Percentiles rank a stretch among this genome's conserved stretches.
Conservation (phyloP, 2,329 filamentous ascomycete genomes). For the Alternaria panax region DNA sequence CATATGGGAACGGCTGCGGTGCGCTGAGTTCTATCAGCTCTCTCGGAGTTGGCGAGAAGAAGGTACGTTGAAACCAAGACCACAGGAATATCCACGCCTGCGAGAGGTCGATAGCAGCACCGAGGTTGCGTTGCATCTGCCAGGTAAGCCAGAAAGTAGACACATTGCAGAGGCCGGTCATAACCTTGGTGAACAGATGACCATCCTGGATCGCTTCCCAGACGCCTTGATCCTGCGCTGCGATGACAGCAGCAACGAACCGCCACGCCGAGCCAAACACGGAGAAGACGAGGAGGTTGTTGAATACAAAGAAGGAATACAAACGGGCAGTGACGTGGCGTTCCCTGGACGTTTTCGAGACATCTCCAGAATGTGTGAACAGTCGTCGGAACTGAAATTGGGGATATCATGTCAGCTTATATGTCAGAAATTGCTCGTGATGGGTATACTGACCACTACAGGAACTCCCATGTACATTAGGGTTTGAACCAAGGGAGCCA, state of each 20-base stretch:
- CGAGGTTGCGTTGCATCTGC: constrained; percentile 89
- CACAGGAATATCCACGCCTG: constrained; percentile 83
- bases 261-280: constrained; percentile 87
- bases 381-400: constrained; percentile 74
- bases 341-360: constrained; percentile 90
- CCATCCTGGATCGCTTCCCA: constrained; percentile 73
- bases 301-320: constrained; percentile 97
- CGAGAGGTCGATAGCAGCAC: constrained; percentile 79
- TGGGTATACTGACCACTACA: constrained; percentile 60
- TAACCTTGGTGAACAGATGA: constrained; percentile 69
- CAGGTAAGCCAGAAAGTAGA: constrained; percentile 92
- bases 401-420: background rate
- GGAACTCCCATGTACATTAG: constrained; percentile 86
- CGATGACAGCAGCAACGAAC: constrained; percentile 73
- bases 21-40: constrained; percentile 93
- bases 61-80: constrained; percentile 80
- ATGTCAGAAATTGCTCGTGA: background rate
- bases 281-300: constrained; percentile 93
- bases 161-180: constrained; percentile 78
- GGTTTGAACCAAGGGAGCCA: constrained; percentile 84
- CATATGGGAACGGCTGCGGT: constrained; percentile 90
- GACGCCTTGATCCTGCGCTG: constrained; percentile 60
- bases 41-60: constrained; percentile 85
- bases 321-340: constrained; percentile 84
- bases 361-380: constrained; percentile 82